phyloP scores from a whole-genome alignment of 345 rosid genomes.

The Triadica sebifera region DNA sequence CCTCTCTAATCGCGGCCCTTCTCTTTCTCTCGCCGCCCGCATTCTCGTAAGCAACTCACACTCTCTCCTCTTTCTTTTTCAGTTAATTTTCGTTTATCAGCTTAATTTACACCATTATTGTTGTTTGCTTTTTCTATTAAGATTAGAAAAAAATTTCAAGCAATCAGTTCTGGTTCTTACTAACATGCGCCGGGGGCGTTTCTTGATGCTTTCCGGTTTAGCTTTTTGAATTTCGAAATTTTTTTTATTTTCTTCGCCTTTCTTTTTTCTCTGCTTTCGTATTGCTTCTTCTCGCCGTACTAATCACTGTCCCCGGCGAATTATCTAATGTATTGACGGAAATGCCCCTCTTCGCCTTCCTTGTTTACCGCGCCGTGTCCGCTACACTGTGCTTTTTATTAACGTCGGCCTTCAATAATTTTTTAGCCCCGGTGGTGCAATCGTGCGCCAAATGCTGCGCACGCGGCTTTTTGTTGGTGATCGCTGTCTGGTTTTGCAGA shows the following conservation, averaged over 20 bases:
- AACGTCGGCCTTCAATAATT: background rate
- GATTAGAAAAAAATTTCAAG: background rate
- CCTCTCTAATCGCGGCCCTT: constrained; percentile 90
- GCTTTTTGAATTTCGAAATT: background rate
- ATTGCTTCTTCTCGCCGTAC: background rate
- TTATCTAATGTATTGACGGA: background rate
- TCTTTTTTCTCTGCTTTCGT: background rate
- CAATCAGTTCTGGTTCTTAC: background rate
- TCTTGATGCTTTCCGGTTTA: background rate
- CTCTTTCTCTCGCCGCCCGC: constrained; percentile 97
- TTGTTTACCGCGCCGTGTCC: background rate
- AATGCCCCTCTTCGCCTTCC: background rate
- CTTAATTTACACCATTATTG: background rate
- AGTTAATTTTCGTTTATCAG: background rate
- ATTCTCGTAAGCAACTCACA: constrained; percentile 57
- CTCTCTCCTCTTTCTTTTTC: background rate
- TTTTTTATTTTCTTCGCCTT: background rate
- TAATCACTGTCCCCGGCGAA: background rate
- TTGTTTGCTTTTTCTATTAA: background rate
- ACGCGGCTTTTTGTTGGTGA: background rate
- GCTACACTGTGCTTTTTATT: background rate
- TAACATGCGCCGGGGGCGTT: constrained; percentile 9
- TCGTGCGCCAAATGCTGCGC: background rate
- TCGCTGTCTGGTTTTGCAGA: background rate
- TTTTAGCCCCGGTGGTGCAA: background rate